phyloP scores from a whole-genome alignment of 1,284 basidiomycete species.

The Heterobasidion parviporum region DNA sequence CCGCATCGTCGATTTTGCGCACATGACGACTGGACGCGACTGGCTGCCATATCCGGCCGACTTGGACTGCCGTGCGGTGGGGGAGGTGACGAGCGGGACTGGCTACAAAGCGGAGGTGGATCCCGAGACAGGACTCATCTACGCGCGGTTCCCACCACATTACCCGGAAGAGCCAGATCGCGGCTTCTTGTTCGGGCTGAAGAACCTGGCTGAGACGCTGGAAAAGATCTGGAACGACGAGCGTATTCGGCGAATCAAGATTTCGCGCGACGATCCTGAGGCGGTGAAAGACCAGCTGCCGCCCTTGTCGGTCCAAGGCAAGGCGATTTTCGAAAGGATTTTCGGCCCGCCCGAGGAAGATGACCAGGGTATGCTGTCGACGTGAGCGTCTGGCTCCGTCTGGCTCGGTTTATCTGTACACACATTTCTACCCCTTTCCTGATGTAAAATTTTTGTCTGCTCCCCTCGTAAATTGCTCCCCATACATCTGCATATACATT shows the following conservation, averaged over 20 bases:
- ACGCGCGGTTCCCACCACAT: constrained; percentile 89
- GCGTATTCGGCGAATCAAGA: constrained; percentile 59
- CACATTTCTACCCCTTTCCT: background rate
- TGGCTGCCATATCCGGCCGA: constrained; percentile 63
- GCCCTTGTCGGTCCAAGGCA: constrained; percentile 57
- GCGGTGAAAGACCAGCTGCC: constrained; percentile 43
- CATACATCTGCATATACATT: background rate
- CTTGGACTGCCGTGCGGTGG: constrained; percentile 24
- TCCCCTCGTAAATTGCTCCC: constrained; percentile 2
- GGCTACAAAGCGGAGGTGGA: constrained; percentile 81
- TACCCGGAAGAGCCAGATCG: constrained; percentile 85
- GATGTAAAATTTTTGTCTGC: background rate
- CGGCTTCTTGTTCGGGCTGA: constrained; percentile 90
- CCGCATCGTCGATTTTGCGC: constrained; percentile 97
- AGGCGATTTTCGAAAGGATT: constrained; percentile 69
- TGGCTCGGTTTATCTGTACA: constrained; percentile 2
- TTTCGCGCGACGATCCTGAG: constrained; percentile 48
- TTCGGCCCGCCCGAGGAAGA: constrained; percentile 56
- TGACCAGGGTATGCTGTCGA: constrained; percentile 66
- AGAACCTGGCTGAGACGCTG: constrained; percentile 69
- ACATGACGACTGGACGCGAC: constrained; percentile 94
- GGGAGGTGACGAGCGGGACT: constrained; percentile 52
- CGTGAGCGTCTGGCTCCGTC: constrained; percentile 28
- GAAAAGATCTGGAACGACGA: constrained; percentile 83
- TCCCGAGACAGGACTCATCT: constrained; percentile 68